Conservation (phyloP, 768 basidiomycete genomes). For the Imleria badia region DNA sequence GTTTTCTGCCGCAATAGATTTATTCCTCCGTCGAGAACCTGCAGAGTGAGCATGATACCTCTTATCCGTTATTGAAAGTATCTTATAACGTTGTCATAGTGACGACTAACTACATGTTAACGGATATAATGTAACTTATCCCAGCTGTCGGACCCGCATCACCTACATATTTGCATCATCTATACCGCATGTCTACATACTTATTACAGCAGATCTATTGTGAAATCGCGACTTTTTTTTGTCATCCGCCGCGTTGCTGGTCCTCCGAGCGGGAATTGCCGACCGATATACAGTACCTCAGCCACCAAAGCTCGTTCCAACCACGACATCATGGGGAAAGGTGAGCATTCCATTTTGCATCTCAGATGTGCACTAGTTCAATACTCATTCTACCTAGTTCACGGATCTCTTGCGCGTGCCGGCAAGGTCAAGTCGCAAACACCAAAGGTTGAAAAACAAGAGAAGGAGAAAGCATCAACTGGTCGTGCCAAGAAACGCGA, state of each 20-base stretch:
- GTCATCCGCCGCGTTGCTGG: too few relatives aligned
- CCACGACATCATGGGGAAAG: conserved; percentile 73
- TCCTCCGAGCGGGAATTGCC: too few relatives aligned
- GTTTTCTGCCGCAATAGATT: conserved; percentile 89
- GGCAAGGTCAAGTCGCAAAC: conserved; percentile 99
- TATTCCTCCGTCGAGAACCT: conserved; percentile 76
- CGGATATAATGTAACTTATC: conserved; percentile 18
- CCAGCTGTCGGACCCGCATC: conserved; percentile 4
- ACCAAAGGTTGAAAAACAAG: conserved; percentile 96
- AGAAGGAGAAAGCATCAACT: conserved; percentile 97
- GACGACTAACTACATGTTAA: conserved; percentile 36
- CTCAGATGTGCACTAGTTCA: too few relatives aligned
- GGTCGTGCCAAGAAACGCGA: conserved; percentile 97
- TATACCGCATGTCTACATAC: conserved; percentile 13
- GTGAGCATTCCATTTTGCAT: conserved; percentile 31
- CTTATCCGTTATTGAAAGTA: conserved; percentile 1
- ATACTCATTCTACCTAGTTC: conserved; percentile 52
- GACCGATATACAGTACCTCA: conserved; percentile 41
- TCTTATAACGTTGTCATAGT: conserved; percentile 24
- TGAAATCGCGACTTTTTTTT: too few relatives aligned
- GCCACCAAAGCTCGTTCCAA: conserved; percentile 34
- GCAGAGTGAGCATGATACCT: conserved; percentile 55
- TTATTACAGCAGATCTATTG: too few relatives aligned
- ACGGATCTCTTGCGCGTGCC: conserved; percentile 98
- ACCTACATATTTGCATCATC: conserved; percentile 16